Conservation (phyloP, 2,329 filamentous ascomycete species). For the Paracamarosporium sp. region DNA sequence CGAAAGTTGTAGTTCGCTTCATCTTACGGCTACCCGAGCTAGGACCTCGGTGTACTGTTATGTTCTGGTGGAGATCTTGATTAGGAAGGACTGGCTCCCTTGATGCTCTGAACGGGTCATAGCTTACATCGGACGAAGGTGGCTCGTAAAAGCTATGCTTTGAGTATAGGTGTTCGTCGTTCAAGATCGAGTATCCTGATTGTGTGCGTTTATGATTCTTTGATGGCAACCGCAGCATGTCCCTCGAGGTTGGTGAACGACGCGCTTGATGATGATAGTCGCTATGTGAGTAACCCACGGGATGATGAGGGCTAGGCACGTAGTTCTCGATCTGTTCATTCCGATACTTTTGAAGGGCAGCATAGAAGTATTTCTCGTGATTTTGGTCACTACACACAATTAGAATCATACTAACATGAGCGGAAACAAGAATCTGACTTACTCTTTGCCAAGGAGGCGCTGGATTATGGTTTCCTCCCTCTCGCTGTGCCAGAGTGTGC, state of each 20-base stretch:
- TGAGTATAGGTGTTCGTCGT: constrained; percentile 59
- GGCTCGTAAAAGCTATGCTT: constrained; percentile 59
- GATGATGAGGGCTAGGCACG: constrained; percentile 66
- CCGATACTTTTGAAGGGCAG: constrained; percentile 79
- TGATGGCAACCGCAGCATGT: constrained; percentile 44
- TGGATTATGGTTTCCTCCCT: constrained; percentile 73
- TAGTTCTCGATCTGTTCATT: constrained; percentile 89
- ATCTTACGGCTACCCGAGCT: constrained; percentile 42
- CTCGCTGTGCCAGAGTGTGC: constrained; percentile 89
- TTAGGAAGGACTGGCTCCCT: constrained; percentile 56
- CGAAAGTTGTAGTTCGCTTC: constrained; percentile 44
- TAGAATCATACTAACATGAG: not conserved
- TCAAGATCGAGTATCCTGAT: constrained; percentile 64
- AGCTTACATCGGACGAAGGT: constrained; percentile 65
- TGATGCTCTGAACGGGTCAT: constrained; percentile 83
- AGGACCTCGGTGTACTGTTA: constrained; percentile 68
- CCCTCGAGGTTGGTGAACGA: constrained; percentile 25
- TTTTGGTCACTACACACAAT: constrained; percentile 67
- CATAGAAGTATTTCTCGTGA: constrained; percentile 94
- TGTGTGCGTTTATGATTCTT: constrained; percentile 53
- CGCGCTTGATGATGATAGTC: constrained; percentile 72
- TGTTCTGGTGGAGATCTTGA: constrained; percentile 68
- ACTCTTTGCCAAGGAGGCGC: constrained; percentile 64
- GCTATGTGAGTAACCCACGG: constrained; percentile 80
- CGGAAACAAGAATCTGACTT: constrained; percentile 22